Conservation (phyloP, 192 early-diverging fungal genomes). For the Coemansia guatemalensis region DNA sequence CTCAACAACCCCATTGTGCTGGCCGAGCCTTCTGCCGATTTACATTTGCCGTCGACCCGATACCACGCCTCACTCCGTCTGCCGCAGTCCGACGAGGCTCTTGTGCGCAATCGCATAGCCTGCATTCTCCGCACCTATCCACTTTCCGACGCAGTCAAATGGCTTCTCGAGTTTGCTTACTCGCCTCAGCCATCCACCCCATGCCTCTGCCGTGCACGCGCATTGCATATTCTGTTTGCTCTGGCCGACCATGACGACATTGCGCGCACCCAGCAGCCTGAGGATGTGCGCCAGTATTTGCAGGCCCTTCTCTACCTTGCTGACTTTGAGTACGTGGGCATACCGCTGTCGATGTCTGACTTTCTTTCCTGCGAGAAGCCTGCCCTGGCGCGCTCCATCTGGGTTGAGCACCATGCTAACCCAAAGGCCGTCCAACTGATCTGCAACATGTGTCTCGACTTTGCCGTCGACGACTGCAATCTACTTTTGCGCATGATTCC, state of each 20-base stretch:
- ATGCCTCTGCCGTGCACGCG: constrained; percentile 60
- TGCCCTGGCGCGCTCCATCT: constrained; percentile 66
- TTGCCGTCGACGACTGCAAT: constrained; percentile 58
- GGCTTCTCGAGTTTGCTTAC: constrained; percentile 57
- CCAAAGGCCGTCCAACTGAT: constrained; percentile 61
- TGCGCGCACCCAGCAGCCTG: constrained; percentile 26
- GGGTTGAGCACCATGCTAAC: constrained; percentile 64
- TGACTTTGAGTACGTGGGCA: constrained; percentile 71
- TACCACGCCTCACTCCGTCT: constrained; percentile 30
- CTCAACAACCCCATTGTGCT: constrained; percentile 23
- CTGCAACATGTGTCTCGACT: constrained; percentile 75
- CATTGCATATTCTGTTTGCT: constrained; percentile 60
- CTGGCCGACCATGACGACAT: constrained; percentile 55
- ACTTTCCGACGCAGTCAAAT: constrained; percentile 35
- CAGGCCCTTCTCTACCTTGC: constrained; percentile 64
- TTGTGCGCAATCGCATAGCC: constrained; percentile 54
- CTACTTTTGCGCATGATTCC: constrained; percentile 63
- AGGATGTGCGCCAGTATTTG: constrained; percentile 54
- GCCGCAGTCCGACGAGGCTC: constrained; percentile 35
- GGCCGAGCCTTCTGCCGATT: constrained; percentile 3
- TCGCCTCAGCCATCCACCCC: constrained; percentile 37
- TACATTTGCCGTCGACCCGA: constrained; percentile 38
- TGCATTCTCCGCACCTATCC: constrained; percentile 53
- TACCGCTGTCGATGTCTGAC: constrained; percentile 57
- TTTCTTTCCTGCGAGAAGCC: constrained; percentile 67